Evolutionary conservation across 2,329 filamentous ascomycete genomes (phyloP).

Genomic region (Emmonsia crescens): DNA sequence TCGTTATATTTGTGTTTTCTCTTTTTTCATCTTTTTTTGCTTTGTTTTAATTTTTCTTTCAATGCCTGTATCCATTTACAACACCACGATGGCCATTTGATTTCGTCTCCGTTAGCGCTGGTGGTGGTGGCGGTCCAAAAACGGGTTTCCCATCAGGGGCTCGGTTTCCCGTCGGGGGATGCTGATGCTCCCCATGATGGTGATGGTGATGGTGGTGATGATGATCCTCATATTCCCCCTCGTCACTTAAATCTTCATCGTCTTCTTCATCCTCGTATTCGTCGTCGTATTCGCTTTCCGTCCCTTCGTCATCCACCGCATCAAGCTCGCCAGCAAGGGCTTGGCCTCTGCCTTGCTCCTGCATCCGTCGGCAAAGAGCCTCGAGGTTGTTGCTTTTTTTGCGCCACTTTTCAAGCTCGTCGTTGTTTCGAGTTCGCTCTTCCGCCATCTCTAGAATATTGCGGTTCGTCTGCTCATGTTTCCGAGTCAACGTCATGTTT

Average conservation of each 20-base stretch:
- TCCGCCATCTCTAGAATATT: conserved; percentile 98
- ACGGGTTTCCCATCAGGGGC: conserved; percentile 30
- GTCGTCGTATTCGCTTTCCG: conserved; percentile 43
- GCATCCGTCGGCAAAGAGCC: conserved; percentile 92
- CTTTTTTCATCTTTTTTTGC: background rate
- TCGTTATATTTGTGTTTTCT: background rate
- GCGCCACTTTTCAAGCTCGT: conserved; percentile 66
- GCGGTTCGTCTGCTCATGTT: conserved; percentile 84
- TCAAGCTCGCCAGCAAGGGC: conserved; percentile 52
- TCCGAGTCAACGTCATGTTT: conserved; percentile 79
- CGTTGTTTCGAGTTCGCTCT: conserved; percentile 66
- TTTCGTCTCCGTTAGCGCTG: conserved; percentile 37
- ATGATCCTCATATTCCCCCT: conserved; percentile 53
- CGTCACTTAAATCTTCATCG: conserved; percentile 50
- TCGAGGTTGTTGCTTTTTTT: conserved; percentile 86
- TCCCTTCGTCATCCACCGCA: conserved; percentile 36
- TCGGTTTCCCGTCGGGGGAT: conserved; percentile 24
- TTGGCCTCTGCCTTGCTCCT: conserved; percentile 77
- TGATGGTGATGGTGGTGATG: conserved; percentile 52
- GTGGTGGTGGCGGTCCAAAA: conserved; percentile 41
- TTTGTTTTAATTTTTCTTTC: conserved; percentile 1
- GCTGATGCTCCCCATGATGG: conserved; percentile 46
- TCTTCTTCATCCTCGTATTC: conserved; percentile 50
- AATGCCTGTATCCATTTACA: conserved; percentile 34
- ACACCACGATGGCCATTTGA: conserved; percentile 35